Percentiles rank a stretch among this genome's conserved stretches.
phyloP scores from a whole-genome alignment of 2,329 filamentous ascomycete genomes.

The Pseudogymnoascus sp. region DNA sequence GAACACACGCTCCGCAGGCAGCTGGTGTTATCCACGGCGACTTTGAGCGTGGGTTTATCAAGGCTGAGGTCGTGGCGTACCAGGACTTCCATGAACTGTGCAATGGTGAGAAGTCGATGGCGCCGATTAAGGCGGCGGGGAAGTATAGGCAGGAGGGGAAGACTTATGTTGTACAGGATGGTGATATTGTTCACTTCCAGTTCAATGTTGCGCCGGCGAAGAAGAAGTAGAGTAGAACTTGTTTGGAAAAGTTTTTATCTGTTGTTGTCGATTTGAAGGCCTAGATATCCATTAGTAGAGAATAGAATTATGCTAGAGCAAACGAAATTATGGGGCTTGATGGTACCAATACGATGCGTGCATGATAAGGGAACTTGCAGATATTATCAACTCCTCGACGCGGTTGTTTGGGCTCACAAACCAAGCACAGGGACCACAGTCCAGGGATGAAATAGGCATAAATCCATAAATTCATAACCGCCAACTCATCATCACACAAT shows the following conservation, averaged over 20 bases:
- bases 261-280: not conserved
- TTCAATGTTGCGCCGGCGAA: constrained; percentile 24
- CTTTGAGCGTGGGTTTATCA: constrained; percentile 38
- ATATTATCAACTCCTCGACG: not conserved
- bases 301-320: not conserved
- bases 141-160: constrained; percentile 39
- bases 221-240: not conserved
- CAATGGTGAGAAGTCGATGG: constrained; percentile 36
- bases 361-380: not conserved
- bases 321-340: not conserved
- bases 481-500: constrained; percentile 1
- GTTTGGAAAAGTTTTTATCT: constrained; percentile 2
- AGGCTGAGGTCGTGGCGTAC: constrained; percentile 38
- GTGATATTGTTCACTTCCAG: constrained; percentile 37
- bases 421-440: not conserved
- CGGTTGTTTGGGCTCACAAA: not conserved
- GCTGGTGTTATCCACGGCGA: constrained; percentile 35
- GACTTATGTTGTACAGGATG: constrained; percentile 36
- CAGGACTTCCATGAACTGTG: constrained; percentile 38
- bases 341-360: not conserved
- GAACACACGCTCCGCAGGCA: constrained; percentile 33
- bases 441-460: not conserved
- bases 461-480: not conserved
- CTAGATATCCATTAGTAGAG: constrained; percentile 6
- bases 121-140: constrained; percentile 36